Base-by-base conservation (phyloP, 2,329 filamentous ascomycete genomes). In the Graphilbum ipis-grandicollis region DNA sequence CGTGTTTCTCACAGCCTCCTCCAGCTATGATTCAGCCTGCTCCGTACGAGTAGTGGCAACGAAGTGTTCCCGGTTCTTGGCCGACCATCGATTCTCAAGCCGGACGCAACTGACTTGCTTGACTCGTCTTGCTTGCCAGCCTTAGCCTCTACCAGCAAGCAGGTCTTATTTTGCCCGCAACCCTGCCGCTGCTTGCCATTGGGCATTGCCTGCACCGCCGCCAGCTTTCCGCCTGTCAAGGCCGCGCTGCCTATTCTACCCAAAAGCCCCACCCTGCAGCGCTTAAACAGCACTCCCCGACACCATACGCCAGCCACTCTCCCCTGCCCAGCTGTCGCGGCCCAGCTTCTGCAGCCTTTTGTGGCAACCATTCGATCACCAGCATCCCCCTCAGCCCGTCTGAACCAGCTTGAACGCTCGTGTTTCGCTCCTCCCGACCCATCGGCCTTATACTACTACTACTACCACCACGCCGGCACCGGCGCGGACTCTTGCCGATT, bases 1-100 rank as follows among this genome's bases (percentile, higher is more conserved):
- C 14, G 25, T 32, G 18, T 36, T 19, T 32, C 21, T 25, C 18
- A 14, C 31, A 19, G n/a, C 34, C 17, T 15, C 26, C 19, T 13
- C 23, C 32, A 39, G 26, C 29, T 35, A 43, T 44, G 41, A 43
- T 43, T 44, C 37, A 39, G 38, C 33, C 34, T 35, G 18, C 23
- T 36, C 28, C 35, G 35, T n/a, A n/a, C n/a, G n/a, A n/a, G n/a
- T 35, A 37, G 42, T 42, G 37, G 38, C 38, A 35, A 42, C 18
- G 9, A 7, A 15, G 5, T 22, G 5, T 15, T 30, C 30, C 29
- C 14, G 15, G n/a, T 17, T 22, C 19, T 17, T 19, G 17, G n/a
- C 15, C 18, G 29, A 18, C 29, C n/a, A 13, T 31, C 29, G n/a
- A n/a, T n/a, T n/a, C n/a, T n/a, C n/a, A n/a, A n/a, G n/a, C n/a